Base-by-base conservation (phyloP, 805 yeast species). In the Barnettozyma siamensis region DNA sequence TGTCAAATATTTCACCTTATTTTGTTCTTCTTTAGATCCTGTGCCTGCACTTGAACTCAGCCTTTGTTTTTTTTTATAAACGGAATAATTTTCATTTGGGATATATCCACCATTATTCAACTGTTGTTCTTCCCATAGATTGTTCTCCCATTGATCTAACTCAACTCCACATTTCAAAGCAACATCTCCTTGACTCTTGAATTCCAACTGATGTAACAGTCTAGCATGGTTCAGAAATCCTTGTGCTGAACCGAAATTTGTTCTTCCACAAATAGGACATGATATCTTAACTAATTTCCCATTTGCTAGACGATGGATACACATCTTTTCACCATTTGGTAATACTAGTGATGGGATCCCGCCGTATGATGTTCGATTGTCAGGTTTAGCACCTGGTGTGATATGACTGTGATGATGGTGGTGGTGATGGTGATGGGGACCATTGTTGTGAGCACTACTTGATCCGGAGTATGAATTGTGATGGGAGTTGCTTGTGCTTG, bases 181-280 rank as follows among this genome's bases (percentile, higher is more conserved):
- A 2, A 93, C 89, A 12, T 81, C 73, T 46, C 81, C 88, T 52
- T 83, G 91, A 8, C 83, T 76, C 6, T 80, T 72, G 47, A 74
- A 83, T 43, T 80, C 86, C 41, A 73, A 75, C n/a, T 75, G 65
- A 57, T 85, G 94, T 8, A 88, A 83, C 20, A 82, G 71, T 44
- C 93, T 67, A 40, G 83, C 75, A 58, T 85, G 94, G 57, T 83
- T 85, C 29, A 83, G 69, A 50, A 85, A 83, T 13, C 93, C 93
- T 55, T 85, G 93, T 0, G 88, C 86, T 12, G 84, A 76, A 8
- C 86, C 79, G 54, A 85, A 85, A 46, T 83, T 84, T 32, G 78
- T 70, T 39, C 89, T 60, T 10, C 67, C 72, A 60, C 95, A 85
- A 38, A 70, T 73, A 2, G 79, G 75, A 57, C 95, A 85, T 8